phyloP scores from a whole-genome alignment of 108 stramenopile genomes.

The Bacterosira constricta region DNA sequence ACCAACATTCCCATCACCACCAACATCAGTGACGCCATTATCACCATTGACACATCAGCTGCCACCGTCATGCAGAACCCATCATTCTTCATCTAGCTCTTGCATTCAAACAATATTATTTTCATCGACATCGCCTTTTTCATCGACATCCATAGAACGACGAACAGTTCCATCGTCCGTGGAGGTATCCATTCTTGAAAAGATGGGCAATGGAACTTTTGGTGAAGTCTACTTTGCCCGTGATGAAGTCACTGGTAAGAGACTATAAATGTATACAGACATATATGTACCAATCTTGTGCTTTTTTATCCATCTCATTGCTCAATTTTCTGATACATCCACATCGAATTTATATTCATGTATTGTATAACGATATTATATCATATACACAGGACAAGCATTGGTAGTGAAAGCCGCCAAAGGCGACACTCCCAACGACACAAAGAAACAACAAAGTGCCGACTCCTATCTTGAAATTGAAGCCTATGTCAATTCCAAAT shows the following conservation, averaged over 20 bases:
- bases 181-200: conserved; percentile 5
- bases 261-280: background rate
- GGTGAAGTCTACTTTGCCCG: conserved; percentile 23
- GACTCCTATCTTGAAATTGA: conserved; percentile 40
- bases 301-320: background rate
- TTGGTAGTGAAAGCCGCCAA: conserved; percentile 33
- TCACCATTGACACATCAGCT: no score
- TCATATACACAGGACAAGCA: background rate
- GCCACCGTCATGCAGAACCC: no score
- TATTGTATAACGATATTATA: background rate
- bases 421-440: background rate
- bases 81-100: no score
- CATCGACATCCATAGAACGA: no score
- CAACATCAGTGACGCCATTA: no score
- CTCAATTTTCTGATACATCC: background rate
- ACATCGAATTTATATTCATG: background rate
- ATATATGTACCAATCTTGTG: background rate
- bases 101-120: no score
- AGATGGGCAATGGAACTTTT: conserved; percentile 43
- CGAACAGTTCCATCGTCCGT: conserved; percentile 5
- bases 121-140: no score
- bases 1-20: no score
- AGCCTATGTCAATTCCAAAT: conserved; percentile 31
- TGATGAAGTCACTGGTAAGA: conserved; percentile 12
- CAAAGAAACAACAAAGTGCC: conserved; percentile 10